Conservation (phyloP, 495 filamentous ascomycete species). For the Aspergillus baeticus region DNA sequence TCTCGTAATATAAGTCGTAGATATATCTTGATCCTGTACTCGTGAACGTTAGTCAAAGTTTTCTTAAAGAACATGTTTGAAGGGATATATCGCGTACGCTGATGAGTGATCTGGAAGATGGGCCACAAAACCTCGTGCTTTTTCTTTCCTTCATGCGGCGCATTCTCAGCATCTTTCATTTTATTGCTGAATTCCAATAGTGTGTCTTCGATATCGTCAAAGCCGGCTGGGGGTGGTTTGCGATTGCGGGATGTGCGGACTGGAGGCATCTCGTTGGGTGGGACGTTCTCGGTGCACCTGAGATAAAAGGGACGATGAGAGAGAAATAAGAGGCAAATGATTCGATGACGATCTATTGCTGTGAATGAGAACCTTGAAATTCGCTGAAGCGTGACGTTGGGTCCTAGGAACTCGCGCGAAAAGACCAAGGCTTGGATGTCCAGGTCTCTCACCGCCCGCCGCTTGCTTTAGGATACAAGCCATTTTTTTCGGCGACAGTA, state of each 20-base stretch:
- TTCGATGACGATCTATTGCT: too few relatives aligned
- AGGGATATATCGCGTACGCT: slow-evolving; percentile 57
- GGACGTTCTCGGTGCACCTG: too few relatives aligned
- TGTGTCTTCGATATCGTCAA: slow-evolving; percentile 95
- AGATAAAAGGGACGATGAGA: too few relatives aligned
- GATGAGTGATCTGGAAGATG: slow-evolving; percentile 95
- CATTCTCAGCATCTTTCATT: slow-evolving; percentile 97
- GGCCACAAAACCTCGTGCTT: slow-evolving; percentile 92
- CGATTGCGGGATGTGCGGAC: slow-evolving; percentile 73
- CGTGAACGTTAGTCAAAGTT: neutral
- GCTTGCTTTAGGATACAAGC: neutral
- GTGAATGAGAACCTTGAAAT: too few relatives aligned
- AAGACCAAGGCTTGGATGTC: neutral
- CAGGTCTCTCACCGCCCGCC: neutral
- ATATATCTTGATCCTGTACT: slow-evolving; percentile 74
- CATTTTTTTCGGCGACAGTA: slow-evolving; percentile 2
- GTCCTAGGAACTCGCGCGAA: neutral
- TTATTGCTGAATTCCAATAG: slow-evolving; percentile 94
- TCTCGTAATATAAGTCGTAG: slow-evolving; percentile 97
- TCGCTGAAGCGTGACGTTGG: too few relatives aligned
- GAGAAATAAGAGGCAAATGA: neutral
- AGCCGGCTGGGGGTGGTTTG: slow-evolving; percentile 92
- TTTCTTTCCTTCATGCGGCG: slow-evolving; percentile 71
- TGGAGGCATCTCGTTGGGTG: slow-evolving; percentile 68
- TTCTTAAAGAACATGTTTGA: too few relatives aligned